Base-by-base conservation (phyloP, 495 filamentous ascomycete species). In the Penicillium psychrofluorescens region DNA sequence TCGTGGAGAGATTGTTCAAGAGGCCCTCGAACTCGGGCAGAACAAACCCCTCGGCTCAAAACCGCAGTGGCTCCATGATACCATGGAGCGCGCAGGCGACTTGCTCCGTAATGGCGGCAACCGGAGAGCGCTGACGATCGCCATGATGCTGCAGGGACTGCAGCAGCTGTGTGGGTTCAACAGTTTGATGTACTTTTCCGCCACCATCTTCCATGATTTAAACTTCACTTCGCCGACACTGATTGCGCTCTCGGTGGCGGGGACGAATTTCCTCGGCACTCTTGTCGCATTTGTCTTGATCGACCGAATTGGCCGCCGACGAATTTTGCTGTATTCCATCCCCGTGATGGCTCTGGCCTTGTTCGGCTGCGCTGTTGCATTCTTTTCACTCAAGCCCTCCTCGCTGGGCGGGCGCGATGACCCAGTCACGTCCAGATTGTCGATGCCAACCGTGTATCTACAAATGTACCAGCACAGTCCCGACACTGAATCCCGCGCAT, bases 101-200 rank as follows among this genome's bases (percentile, higher is more conserved):
- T 56, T 90, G 29, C 66, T 85, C 43, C 45, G 56, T 9, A 63
- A 81, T 30, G 75, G 75, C 7, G 79, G 79, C 27, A 90, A 91
- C 55, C 70, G 85, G 39, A 77, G 89, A 48, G 90, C 89, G 6
- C 58, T 96, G 52, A 78, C 76, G 1, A 89, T 95, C 47, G 89
- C 90, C 2, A 88, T 86, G 64, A 76, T 91, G 49, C 75, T 95
- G 2, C 90, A 95, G 58, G 87, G 81, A 0, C 63, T 89, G n/a
- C 90, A 95, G 60, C 90, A 96, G 53, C 73, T 94, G 11, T 92
- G 84, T 49, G 90, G 90, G 7, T 96, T 95, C 61, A 95, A 95
- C 64, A 85, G 84, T 37, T 74, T 95, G 10, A 96, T 96, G 90
- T 96, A 96, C 60, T 95, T 90, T 61, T 90, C 88, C 7, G 86